A percentile compares a stretch with the other conserved stretches of the same genome.
phyloP scores from a whole-genome alignment of 75 land plant species.

The Adiantum capillusveneris region DNA sequence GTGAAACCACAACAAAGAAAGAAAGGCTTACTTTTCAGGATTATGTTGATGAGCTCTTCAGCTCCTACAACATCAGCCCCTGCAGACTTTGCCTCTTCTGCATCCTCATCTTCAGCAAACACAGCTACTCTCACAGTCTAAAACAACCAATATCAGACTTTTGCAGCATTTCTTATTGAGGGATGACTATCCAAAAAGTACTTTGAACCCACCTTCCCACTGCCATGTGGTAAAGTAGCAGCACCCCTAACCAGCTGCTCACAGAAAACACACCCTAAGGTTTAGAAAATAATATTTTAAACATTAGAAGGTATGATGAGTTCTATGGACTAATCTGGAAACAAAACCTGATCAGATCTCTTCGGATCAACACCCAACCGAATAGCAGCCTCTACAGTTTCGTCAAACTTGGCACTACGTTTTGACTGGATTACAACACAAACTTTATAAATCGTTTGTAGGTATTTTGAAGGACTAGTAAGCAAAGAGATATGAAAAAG shows the following conservation, averaged over 20 bases:
- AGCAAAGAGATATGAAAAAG: too few relatives aligned
- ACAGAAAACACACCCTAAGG: neutral
- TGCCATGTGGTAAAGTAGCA: constrained; percentile 70
- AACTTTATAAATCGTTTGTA: too few relatives aligned
- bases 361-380: constrained; percentile 52
- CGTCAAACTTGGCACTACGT: constrained; percentile 56
- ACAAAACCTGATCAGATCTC: constrained; percentile 70
- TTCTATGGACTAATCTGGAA: too few relatives aligned
- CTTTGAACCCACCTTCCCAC: constrained; percentile 58
- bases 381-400: constrained; percentile 88
- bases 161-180: too few relatives aligned
- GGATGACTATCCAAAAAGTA: too few relatives aligned
- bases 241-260: constrained; percentile 75
- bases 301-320: neutral
- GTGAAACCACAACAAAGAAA: neutral
- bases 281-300: neutral
- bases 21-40: constrained; percentile 43
- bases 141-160: neutral
- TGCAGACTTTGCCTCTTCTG: constrained; percentile 83
- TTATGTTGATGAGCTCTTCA: constrained; percentile 63
- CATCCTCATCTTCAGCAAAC: constrained; percentile 87
- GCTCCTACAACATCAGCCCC: constrained; percentile 96
- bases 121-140: constrained; percentile 82
- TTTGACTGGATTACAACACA: constrained; percentile 37
- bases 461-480: too few relatives aligned